Conservation (phyloP, 768 basidiomycete species). For the Pulveroboletus frians region DNA sequence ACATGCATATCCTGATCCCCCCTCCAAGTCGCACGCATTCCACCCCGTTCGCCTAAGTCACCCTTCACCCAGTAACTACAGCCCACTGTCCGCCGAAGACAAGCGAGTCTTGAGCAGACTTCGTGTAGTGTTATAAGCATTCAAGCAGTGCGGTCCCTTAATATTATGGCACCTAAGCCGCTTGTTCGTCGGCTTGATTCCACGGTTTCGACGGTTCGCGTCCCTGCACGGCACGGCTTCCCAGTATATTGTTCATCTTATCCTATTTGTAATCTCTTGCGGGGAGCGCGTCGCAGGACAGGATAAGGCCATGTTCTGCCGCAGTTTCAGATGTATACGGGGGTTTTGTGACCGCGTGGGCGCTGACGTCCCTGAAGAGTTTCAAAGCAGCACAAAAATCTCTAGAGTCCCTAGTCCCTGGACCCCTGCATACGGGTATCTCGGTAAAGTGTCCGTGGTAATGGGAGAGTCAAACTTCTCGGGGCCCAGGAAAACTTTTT, state of each 20-base stretch:
- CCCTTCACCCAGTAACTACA: constrained; percentile 29
- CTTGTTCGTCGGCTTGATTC: background rate
- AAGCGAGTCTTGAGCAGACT: constrained; percentile 53
- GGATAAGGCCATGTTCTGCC: background rate
- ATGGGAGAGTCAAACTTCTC: background rate
- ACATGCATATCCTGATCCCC: constrained; percentile 2
- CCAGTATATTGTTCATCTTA: background rate
- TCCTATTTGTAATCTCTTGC: background rate
- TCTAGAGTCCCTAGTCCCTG: no score
- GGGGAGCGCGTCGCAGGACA: background rate
- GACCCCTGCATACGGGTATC: background rate
- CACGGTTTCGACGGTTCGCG: background rate
- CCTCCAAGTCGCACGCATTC: constrained; percentile 1
- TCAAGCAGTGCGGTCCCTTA: background rate
- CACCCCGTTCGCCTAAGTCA: constrained; percentile 17
- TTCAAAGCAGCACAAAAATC: no score
- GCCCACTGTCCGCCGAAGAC: constrained; percentile 51
- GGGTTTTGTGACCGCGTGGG: background rate
- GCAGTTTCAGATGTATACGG: background rate
- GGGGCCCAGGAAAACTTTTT: no score
- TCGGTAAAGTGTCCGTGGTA: background rate
- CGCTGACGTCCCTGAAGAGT: background rate
- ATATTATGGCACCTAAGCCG: background rate
- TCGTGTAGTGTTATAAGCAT: constrained; percentile 41
- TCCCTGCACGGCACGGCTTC: constrained; percentile 1